phyloP scores from a whole-genome alignment of 257 asterid species.

The Solanum chaucha region DNA sequence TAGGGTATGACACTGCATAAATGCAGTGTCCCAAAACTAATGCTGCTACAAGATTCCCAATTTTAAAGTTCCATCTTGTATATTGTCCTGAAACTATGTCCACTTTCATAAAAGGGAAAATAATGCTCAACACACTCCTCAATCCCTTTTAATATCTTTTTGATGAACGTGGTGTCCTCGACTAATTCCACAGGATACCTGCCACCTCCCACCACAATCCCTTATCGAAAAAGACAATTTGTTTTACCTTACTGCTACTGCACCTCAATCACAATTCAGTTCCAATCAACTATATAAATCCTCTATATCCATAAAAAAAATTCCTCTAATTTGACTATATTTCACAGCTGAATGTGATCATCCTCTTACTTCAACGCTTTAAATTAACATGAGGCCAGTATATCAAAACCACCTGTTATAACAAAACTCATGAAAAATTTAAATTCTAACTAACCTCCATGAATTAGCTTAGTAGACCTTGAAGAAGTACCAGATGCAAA shows the following conservation, averaged over 20 bases:
- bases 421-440: neutral
- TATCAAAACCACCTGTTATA: neutral
- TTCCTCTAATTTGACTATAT: neutral
- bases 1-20: neutral
- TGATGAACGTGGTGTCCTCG: neutral
- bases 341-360: neutral
- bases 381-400: neutral
- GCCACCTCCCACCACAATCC: neutral
- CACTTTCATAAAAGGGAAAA: neutral
- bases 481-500: slow-evolving; percentile 94
- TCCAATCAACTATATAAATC: neutral
- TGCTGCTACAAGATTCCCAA: neutral
- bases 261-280: neutral
- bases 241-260: neutral
- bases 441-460: slow-evolving; percentile 79
- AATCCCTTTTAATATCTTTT: neutral
- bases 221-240: neutral
- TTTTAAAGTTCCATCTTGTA: neutral
- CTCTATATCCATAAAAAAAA: neutral
- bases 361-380: neutral
- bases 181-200: neutral
- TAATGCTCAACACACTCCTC: neutral
- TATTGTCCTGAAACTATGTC: neutral
- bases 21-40: neutral
- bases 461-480: slow-evolving; percentile 91